Evolutionary conservation across 2,329 filamentous ascomycete species (phyloP), one percentile per base, ranked within the genome.

Genomic region (Venturia asperata): DNA sequence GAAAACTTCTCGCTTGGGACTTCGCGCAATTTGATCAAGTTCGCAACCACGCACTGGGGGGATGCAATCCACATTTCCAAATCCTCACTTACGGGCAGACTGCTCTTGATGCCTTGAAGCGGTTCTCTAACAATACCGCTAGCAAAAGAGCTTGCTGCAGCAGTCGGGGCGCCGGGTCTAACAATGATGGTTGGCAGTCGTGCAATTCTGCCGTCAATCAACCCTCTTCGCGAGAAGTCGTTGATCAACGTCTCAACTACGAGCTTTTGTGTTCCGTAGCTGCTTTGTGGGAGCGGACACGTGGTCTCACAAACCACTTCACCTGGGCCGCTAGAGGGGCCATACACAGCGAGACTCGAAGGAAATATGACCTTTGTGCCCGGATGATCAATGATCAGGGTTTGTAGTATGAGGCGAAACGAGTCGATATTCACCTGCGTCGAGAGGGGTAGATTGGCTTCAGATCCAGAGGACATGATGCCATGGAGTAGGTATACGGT

Each of bases 121-220:
- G 85, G 85, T 74, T 88, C 85, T 27, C 85, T 79, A 64, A 87
- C 84, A 73, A 88, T 87, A 15, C 85, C 85, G 0, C 81, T 85
- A 11, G 87, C 76, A 69, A 87, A 88, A 0, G 83, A 84, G 1
- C 82, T 85, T n/a, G 85, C 85, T 0, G 85, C 85, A 0, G 80
- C 81, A 5, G 83, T 84, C 0, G 85, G 85, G 21, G 77, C 78
- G 1, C 85, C 85, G 0, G 85, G 83, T 0, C 85, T 80, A 27
- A 88, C 84, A 1, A 82, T 82, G 21, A 88, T 80, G 0, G 84
- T 87, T 0, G 85, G 85, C 62, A 88, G 83, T 0, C 85, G 82
- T 61, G 85, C 78, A 2, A 78, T 78, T 62, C 85, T 82, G 9
- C 81, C 85, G 66, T 84, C 82, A 66, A 87, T 80, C 65, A 82